A percentile compares a stretch with the other conserved stretches of the same genome.
These are phyloP conservation scores for Monilinia vaccinii-corymbosi DNA, from an alignment of 2,329 filamentous ascomycete species.

Conservation along the genomic window DNA sequence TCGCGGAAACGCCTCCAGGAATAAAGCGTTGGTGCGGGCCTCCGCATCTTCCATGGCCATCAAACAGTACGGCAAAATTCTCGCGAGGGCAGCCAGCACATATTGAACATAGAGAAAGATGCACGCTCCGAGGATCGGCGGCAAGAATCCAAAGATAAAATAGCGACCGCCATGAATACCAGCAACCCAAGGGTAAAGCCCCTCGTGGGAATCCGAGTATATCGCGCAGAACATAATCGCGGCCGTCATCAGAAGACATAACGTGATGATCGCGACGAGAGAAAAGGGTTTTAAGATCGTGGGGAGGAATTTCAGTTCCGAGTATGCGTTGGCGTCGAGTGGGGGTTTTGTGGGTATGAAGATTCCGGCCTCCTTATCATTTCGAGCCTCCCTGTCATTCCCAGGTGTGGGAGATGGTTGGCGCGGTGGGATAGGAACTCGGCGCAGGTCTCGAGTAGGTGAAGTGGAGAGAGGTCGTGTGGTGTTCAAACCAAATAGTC, in stretches of 20 bases:
- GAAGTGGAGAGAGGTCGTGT: slow-evolving; percentile 23
- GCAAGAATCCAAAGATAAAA: slow-evolving; percentile 79
- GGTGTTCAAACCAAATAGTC: slow-evolving; percentile 26
- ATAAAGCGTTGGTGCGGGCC: slow-evolving; percentile 55
- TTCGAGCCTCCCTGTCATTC: slow-evolving; percentile 7
- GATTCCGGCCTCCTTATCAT: slow-evolving; percentile 29
- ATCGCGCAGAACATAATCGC: slow-evolving; percentile 65
- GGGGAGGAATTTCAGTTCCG: slow-evolving; percentile 60
- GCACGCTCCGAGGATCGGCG: slow-evolving; percentile 63
- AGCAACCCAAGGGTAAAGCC: slow-evolving; percentile 58
- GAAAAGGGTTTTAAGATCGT: slow-evolving; percentile 58
- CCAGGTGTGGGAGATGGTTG: background rate
- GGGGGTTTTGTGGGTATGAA: slow-evolving; percentile 40
- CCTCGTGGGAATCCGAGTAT: slow-evolving; percentile 53
- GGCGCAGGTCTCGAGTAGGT: background rate
- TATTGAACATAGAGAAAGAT: slow-evolving; percentile 71
- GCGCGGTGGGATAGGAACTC: background rate
- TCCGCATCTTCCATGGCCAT: slow-evolving; percentile 57
- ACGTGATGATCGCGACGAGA: slow-evolving; percentile 48
- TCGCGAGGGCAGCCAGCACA: slow-evolving; percentile 63
- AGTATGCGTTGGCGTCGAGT: slow-evolving; percentile 35
- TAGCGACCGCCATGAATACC: slow-evolving; percentile 64
- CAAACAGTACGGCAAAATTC: slow-evolving; percentile 68
- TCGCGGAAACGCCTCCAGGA: slow-evolving; percentile 49
- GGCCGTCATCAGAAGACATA: slow-evolving; percentile 61